These are phyloP conservation scores for Colletotrichum magnum DNA, from an alignment of 2,329 filamentous ascomycete species.

Conservation along the genomic window DNA sequence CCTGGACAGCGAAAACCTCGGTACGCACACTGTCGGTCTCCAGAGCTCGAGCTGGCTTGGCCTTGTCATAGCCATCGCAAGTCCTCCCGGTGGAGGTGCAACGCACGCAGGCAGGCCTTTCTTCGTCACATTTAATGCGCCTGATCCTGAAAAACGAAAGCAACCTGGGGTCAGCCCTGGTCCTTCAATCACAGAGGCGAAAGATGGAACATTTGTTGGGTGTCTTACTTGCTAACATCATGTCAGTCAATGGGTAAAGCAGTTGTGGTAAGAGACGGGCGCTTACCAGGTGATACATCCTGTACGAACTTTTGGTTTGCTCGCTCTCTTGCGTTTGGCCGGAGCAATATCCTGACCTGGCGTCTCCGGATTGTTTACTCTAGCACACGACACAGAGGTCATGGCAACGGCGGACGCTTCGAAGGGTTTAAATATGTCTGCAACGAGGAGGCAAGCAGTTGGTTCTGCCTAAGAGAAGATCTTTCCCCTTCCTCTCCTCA, in stretches of 20 bases:
- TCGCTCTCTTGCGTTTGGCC: conserved; percentile 49
- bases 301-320: conserved; percentile 56
- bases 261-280: background rate
- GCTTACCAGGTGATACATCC: conserved; percentile 58
- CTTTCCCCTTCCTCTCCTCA: too few relatives aligned
- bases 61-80: conserved; percentile 53
- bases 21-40: background rate
- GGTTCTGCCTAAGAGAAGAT: too few relatives aligned
- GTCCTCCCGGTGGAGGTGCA: conserved; percentile 52
- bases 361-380: background rate
- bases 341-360: background rate
- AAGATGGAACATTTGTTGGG: background rate
- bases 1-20: background rate
- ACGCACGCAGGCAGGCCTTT: conserved; percentile 50
- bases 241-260: conserved; percentile 9
- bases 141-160: conserved; percentile 47
- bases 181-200: background rate
- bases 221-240: conserved; percentile 47
- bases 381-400: conserved; percentile 8
- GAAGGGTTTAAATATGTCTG: too few relatives aligned
- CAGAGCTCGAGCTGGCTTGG: conserved; percentile 13
- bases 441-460: too few relatives aligned
- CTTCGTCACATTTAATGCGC: conserved; percentile 54
- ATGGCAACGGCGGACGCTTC: background rate
- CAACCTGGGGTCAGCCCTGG: background rate